phyloP scores from a whole-genome alignment of 2,329 filamentous ascomycete species.

The Orbilia brochopaga region DNA sequence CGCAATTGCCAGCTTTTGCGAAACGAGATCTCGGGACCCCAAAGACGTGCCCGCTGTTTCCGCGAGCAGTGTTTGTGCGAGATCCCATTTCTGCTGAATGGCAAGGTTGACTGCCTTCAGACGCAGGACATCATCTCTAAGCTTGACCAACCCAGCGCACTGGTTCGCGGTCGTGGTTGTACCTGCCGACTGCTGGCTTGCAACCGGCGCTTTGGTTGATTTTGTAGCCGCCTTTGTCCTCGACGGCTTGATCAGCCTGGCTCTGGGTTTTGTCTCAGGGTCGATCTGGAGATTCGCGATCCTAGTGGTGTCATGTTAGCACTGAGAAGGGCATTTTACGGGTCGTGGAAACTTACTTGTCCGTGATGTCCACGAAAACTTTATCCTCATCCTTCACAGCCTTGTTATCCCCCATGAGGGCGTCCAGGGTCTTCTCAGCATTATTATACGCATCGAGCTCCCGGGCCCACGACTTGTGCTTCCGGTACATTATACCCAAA shows the following conservation, averaged over 20 bases:
- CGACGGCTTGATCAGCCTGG: constrained; percentile 32
- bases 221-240: constrained; percentile 53
- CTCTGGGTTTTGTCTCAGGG: constrained; percentile 33
- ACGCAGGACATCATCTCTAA: constrained; percentile 62
- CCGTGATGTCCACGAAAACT: constrained; percentile 63
- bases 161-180: constrained; percentile 55
- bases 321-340: constrained; percentile 48
- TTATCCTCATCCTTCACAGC: constrained; percentile 52
- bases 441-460: constrained; percentile 63
- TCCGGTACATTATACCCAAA: constrained; percentile 64
- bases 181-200: constrained; percentile 51
- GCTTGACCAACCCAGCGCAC: constrained; percentile 57
- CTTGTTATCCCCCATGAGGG: constrained; percentile 56
- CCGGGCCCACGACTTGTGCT: constrained; percentile 61
- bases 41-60: constrained; percentile 61
- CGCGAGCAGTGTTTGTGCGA: constrained; percentile 66
- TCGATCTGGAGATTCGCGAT: constrained; percentile 54
- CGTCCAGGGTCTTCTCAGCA: constrained; percentile 60
- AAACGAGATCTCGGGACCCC: constrained; percentile 59
- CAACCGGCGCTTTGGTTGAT: constrained; percentile 52
- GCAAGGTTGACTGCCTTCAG: constrained; percentile 63
- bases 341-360: constrained; percentile 57
- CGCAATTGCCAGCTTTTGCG: constrained; percentile 69
- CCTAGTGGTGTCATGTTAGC: constrained; percentile 50
- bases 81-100: constrained; percentile 63